Evolutionary conservation across 2,329 filamentous ascomycete genomes (phyloP).

Genomic region (Xylariaceae sp.): DNA sequence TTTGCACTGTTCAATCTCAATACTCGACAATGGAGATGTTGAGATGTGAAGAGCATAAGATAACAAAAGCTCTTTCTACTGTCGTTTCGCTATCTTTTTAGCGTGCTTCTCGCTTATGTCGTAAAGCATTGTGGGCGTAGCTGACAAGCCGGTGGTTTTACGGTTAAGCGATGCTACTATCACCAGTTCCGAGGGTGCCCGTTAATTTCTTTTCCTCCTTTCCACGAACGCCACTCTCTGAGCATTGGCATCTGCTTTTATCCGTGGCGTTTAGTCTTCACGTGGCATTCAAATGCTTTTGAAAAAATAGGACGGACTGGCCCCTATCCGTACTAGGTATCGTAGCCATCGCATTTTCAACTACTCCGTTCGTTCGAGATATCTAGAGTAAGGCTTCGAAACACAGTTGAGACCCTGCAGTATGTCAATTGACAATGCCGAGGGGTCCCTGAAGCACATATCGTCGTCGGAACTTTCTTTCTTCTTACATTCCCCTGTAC

Average conservation of each 20-base stretch:
- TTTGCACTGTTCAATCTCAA: too few species aligned
- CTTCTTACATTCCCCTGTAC: slow-evolving; percentile 21
- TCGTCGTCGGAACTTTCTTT: slow-evolving; percentile 18
- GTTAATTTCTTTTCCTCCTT: neutral
- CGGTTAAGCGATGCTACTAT: too few species aligned
- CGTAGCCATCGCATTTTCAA: too few species aligned
- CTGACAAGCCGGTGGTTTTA: too few species aligned
- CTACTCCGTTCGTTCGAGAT: slow-evolving; percentile 18
- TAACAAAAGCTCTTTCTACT: too few species aligned
- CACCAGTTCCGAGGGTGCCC: too few species aligned
- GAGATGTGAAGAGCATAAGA: neutral
- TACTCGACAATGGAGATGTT: neutral
- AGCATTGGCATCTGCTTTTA: neutral
- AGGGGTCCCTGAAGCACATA: neutral
- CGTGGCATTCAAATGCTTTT: neutral
- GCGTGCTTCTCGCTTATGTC: too few species aligned
- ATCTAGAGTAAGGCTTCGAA: slow-evolving; percentile 8
- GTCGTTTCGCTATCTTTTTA: too few species aligned
- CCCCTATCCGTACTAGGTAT: too few species aligned
- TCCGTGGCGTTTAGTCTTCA: neutral
- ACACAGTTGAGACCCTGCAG: slow-evolving; percentile 11
- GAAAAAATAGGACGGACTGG: neutral
- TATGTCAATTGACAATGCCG: slow-evolving; percentile 7
- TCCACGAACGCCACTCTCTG: neutral
- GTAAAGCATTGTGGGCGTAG: too few species aligned